phyloP scores from a whole-genome alignment of 345 rosid genomes.

The Bruguiera gymnorhiza region DNA sequence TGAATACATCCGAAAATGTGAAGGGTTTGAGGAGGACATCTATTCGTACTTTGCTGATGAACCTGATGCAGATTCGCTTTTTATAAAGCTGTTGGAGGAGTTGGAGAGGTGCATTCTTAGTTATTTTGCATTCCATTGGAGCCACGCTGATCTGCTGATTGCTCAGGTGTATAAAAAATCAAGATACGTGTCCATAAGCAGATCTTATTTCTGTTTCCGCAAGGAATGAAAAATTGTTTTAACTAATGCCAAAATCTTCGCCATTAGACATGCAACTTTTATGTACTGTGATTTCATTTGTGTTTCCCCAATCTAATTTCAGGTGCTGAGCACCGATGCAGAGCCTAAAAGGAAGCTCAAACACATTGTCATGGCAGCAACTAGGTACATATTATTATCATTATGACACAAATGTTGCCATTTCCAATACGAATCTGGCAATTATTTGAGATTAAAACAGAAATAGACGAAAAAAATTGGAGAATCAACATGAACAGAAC shows the following conservation, averaged over 20 bases:
- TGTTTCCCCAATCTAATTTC: neutral
- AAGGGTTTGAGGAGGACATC: slow-evolving; percentile 57
- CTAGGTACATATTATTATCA: slow-evolving; percentile 43
- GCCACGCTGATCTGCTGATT: slow-evolving; percentile 56
- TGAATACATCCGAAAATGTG: slow-evolving; percentile 48
- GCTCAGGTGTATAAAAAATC: slow-evolving; percentile 42
- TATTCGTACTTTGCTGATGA: slow-evolving; percentile 50
- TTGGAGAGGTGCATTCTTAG: slow-evolving; percentile 74
- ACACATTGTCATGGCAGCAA: slow-evolving; percentile 76
- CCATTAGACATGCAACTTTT: neutral
- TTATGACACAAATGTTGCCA: neutral
- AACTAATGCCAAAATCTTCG: too few species aligned
- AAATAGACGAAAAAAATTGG: too few species aligned
- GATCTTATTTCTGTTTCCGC: neutral
- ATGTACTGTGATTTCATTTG: neutral
- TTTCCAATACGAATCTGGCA: too few species aligned
- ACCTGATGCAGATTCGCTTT: slow-evolving; percentile 52
- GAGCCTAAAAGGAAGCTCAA: slow-evolving; percentile 61
- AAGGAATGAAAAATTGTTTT: too few species aligned
- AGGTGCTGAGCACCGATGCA: slow-evolving; percentile 60
- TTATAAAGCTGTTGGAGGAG: slow-evolving; percentile 63
- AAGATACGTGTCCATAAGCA: neutral
- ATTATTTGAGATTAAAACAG: too few species aligned
- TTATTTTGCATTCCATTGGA: slow-evolving; percentile 89
- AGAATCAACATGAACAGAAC: too few species aligned